A percentile compares a stretch with the other conserved stretches of the same genome.
These are phyloP conservation scores for Fusarium musae DNA, from an alignment of 2,329 filamentous ascomycete genomes.

Conservation along the genomic window DNA sequence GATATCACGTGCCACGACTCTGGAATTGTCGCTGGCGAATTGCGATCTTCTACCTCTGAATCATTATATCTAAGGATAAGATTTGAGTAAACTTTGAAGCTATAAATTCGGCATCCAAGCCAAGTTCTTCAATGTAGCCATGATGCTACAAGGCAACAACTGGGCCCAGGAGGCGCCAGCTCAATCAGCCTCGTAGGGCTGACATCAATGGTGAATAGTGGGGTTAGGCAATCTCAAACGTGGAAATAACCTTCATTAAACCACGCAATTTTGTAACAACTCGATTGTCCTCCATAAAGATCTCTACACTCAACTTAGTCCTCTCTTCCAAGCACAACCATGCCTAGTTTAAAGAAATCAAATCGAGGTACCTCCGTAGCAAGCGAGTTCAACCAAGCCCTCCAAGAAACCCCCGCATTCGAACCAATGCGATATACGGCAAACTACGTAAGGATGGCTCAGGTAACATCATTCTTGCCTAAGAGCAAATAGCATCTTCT, in stretches of 20 bases:
- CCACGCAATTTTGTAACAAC: neutral
- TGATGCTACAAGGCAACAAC: too few species aligned
- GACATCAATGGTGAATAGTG: neutral
- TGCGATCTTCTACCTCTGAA: too few species aligned
- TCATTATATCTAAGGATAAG: neutral
- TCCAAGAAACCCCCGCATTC: neutral
- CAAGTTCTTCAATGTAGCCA: too few species aligned
- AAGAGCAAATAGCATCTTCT: neutral
- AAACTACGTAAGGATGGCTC: conserved; percentile 1
- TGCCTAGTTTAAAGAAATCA: neutral
- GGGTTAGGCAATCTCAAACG: neutral
- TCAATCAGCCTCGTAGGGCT: conserved; percentile 11
- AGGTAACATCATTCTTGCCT: rapidly evolving
- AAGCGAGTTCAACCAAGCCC: neutral
- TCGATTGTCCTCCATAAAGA: rapidly evolving
- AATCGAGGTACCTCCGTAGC: neutral
- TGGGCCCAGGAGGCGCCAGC: too few species aligned
- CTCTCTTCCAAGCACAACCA: neutral
- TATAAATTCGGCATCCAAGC: neutral
- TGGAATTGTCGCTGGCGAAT: neutral
- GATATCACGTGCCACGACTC: neutral
- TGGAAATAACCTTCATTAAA: neutral
- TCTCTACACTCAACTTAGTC: rapidly evolving
- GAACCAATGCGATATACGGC: conserved; percentile 18
- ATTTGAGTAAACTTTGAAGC: neutral